Evolutionary conservation across 2,329 filamentous ascomycete genomes (phyloP), one percentile per base, ranked within the genome.

Genomic region (Ophiostoma ulmi): DNA sequence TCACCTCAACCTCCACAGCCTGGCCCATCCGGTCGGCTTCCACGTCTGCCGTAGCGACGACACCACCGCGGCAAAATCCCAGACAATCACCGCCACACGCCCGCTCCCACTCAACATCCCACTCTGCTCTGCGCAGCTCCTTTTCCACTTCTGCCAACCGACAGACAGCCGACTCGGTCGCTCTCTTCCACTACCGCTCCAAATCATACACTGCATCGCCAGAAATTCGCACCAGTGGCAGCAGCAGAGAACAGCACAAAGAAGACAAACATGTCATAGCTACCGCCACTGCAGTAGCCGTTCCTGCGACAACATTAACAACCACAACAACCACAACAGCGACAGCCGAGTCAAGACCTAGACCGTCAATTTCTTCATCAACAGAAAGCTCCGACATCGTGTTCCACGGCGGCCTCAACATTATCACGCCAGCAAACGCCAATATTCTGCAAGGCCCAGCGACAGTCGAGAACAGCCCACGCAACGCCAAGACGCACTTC

Each of bases 71-170:
- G 26, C 58, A 35, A 13, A 35, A 26, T 5, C 58, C 58, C 36
- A 36, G 26, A 52, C 65, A 31, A 5, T 36, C 20, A 22, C 61
- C 7, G 17, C 61, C 31, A 35, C 36, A 65, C 36, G 10, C 13
- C 13, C 52, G 48, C 36, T 69, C 68, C 20, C 31, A 22, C 38
- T 63, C 26, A n/a, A 26, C 17, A 31, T 48, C 39, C 6, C 48
- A 26, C 20, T 17, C 65, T 10, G 39, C 38, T 7, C 65, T 41
- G 38, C 65, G 48, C 69, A n/a, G 63, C 69, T 38, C 69, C n/a
- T 68, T 39, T 26, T 38, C 63, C 5, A 67, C 70, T 84, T 83
- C 3, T 83, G 82, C 10, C n/a, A 66, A 66, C 36, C 64, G 64
- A 20, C 36, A 38, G 26, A 65, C 63, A 10, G 36, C 63, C 63